phyloP scores from a whole-genome alignment of 179 eudicot genomes.

The Carnegiea gigantea region DNA sequence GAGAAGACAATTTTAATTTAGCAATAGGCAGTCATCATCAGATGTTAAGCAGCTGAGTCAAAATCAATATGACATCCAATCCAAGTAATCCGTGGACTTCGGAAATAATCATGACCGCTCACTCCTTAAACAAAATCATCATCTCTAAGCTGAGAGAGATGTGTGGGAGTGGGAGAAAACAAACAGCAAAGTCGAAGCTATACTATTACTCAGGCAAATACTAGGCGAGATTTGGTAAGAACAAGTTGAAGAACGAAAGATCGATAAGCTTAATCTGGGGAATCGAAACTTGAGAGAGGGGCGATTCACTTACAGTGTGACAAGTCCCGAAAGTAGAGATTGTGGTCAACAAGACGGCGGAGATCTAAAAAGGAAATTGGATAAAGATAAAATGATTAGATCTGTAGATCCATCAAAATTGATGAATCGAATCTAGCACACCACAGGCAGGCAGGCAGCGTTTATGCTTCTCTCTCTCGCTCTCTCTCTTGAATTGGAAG shows the following conservation, averaged over 20 bases:
- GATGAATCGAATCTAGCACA: background rate
- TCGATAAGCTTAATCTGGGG: background rate
- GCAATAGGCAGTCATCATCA: slow-evolving; percentile 7
- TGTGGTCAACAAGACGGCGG: slow-evolving; percentile 20
- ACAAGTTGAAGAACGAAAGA: background rate
- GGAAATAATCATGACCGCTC: background rate
- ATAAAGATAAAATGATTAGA: slow-evolving; percentile 23
- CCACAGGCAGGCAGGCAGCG: background rate
- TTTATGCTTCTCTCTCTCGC: background rate
- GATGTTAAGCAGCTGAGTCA: background rate
- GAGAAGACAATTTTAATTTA: slow-evolving; percentile 3
- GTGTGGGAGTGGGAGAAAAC: slow-evolving; percentile 3
- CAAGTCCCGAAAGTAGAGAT: slow-evolving; percentile 4
- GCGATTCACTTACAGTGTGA: slow-evolving; percentile 31
- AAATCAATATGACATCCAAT: background rate
- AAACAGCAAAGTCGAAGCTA: background rate
- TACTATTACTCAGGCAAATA: background rate
- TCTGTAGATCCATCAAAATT: slow-evolving; percentile 24
- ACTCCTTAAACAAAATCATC: background rate
- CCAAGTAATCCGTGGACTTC: background rate
- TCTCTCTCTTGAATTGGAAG: too few species aligned
- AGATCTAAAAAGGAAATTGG: slow-evolving; percentile 17
- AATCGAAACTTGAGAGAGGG: background rate
- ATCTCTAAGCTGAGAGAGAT: background rate
- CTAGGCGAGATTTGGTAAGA: background rate